A percentile compares a stretch with the other conserved stretches of the same genome.
phyloP scores from a whole-genome alignment of 1,284 basidiomycete species.

The Prillingera fragicola region DNA sequence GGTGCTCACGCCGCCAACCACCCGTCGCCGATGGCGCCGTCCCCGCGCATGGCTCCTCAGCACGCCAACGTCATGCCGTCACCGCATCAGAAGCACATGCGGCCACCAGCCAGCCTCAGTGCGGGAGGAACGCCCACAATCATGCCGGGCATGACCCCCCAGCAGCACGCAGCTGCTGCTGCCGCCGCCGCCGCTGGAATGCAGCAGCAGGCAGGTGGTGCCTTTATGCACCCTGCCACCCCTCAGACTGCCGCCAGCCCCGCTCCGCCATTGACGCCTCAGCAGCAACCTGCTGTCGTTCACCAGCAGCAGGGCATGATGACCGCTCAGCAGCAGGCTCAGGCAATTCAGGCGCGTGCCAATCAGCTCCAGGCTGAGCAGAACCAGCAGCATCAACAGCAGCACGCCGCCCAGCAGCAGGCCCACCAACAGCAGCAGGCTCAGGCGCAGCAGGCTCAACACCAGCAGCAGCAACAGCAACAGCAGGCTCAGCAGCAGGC shows the following conservation, averaged over 20 bases:
- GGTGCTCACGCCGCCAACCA: slow-evolving; percentile 19
- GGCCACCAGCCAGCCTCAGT: slow-evolving; percentile 26
- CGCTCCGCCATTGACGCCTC: slow-evolving; percentile 23
- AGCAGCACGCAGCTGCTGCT: slow-evolving; percentile 21
- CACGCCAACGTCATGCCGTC: slow-evolving; percentile 31
- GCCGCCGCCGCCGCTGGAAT: slow-evolving; percentile 5
- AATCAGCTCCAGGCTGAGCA: slow-evolving; percentile 13
- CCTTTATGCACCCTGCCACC: slow-evolving; percentile 17
- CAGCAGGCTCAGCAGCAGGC: slow-evolving; percentile 10
- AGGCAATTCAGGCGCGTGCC: slow-evolving; percentile 11
- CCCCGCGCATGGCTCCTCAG: slow-evolving; percentile 29
- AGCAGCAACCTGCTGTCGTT: slow-evolving; percentile 13
- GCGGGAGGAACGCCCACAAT: slow-evolving; percentile 25
- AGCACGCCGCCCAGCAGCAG: slow-evolving; percentile 18
- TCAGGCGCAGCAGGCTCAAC: slow-evolving; percentile 12
- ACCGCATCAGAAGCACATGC: slow-evolving; percentile 34
- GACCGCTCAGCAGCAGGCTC: slow-evolving; percentile 11
- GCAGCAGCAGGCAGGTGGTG: slow-evolving; percentile 6
- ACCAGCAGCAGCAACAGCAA: slow-evolving; percentile 10
- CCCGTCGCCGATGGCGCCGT: slow-evolving; percentile 27
- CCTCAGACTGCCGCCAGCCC: slow-evolving; percentile 19
- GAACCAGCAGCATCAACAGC: slow-evolving; percentile 12
- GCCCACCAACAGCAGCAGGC: slow-evolving; percentile 11
- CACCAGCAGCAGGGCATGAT: slow-evolving; percentile 27
- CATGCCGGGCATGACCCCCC: slow-evolving; percentile 34